Evolutionary conservation across 306 rosid species (phyloP), one percentile per base, ranked within the genome.

Genomic region (Neltuma alba): DNA sequence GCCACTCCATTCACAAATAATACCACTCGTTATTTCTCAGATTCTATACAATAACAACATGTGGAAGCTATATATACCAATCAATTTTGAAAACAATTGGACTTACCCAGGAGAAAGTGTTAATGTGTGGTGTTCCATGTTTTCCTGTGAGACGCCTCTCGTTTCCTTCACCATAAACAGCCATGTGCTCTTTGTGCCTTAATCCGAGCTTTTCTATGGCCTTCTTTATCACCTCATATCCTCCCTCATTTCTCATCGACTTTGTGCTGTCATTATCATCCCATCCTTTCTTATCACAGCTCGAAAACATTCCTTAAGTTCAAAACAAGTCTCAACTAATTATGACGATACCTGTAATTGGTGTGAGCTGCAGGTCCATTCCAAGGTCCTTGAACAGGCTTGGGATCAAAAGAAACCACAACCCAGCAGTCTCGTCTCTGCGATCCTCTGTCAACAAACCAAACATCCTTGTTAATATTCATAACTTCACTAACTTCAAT

Each of bases 111-210:
- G n/a, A n/a, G n/a, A n/a, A n/a, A n/a, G n/a, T n/a, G n/a, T n/a
- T n/a, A n/a, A n/a, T n/a, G n/a, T n/a, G n/a, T n/a, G n/a, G n/a
- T n/a, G n/a, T n/a, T n/a, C n/a, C n/a, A n/a, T n/a, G n/a, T n/a
- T n/a, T n/a, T n/a, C n/a, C n/a, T n/a, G n/a, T n/a, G n/a, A n/a
- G n/a, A n/a, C n/a, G n/a, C n/a, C n/a, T n/a, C n/a, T n/a, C n/a
- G n/a, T n/a, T n/a, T n/a, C 94, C 94, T 82, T 83, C 79, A 12
- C 94, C 94, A 74, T 90, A 88, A 31, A 90, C 90, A 38, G 91
- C 89, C 37, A 90, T 88, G 86, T 90, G 94, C 11, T 90, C 94
- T 37, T 86, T 86, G 83, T 90, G 94, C 84, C 38, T 90, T 80
- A 88, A 74, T 52, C 79, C 67, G 34, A 88, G 90, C 63, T 86